phyloP scores from a whole-genome alignment of 176 grass and related monocot species.

The Avena atlantica region DNA sequence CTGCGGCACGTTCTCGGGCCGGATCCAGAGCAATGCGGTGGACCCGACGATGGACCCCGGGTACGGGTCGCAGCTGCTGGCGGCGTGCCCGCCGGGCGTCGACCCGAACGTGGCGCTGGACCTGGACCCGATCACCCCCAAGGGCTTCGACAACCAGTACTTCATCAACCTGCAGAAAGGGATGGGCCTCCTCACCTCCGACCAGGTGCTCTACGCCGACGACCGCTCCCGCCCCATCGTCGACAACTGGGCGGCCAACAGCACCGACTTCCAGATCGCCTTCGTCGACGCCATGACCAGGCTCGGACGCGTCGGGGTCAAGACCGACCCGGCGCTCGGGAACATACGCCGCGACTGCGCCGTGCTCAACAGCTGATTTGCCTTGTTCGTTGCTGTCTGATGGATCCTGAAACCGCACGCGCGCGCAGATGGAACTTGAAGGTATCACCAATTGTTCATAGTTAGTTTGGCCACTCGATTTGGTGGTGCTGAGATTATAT shows the following conservation, averaged over 20 bases:
- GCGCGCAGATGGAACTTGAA: too few species aligned
- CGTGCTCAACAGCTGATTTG: constrained; percentile 51
- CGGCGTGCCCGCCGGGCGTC: constrained; percentile 72
- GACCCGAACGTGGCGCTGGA: constrained; percentile 77
- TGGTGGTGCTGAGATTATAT: background rate
- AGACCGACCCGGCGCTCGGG: constrained; percentile 67
- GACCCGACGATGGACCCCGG: constrained; percentile 68
- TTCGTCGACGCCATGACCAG: constrained; percentile 72
- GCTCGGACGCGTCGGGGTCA: constrained; percentile 83
- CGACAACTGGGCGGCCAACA: constrained; percentile 60
- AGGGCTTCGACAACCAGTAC: constrained; percentile 89
- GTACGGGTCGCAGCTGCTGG: constrained; percentile 70
- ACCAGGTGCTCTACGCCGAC: constrained; percentile 89
- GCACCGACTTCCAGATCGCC: constrained; percentile 57
- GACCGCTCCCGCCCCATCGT: constrained; percentile 60
- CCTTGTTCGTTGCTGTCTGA: too few species aligned
- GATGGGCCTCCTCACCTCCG: constrained; percentile 73
- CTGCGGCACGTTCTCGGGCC: constrained; percentile 72
- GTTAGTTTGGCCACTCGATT: background rate
- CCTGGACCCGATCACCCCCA: constrained; percentile 70
- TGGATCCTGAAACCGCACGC: too few species aligned
- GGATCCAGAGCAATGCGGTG: constrained; percentile 50
- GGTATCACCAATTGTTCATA: background rate
- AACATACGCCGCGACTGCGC: constrained; percentile 87
- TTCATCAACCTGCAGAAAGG: constrained; percentile 79